Base-by-base conservation (phyloP, 2,329 filamentous ascomycete species). In the Diaporthe citriasiana region DNA sequence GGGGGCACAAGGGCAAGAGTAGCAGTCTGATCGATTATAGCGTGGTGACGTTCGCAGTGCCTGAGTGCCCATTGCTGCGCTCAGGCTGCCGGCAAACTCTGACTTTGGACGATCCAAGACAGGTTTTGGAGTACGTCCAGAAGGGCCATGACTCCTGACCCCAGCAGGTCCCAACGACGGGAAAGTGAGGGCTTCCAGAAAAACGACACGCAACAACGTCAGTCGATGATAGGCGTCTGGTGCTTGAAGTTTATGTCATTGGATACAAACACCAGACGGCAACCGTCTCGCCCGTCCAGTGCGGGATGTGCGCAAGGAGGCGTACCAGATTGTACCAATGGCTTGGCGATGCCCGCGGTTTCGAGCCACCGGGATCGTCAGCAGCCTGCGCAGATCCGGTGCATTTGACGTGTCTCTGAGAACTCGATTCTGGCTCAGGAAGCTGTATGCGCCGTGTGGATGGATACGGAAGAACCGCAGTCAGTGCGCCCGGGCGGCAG, bases 361-460 rank as follows among this genome's bases (percentile, higher is more conserved):
- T 68, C 63, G 63, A 68, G 63, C 63, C 63, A 53, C 45, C 63
- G 63, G 63, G 63, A 68, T 68, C 63, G 63, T 47, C 63, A 68
- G n/a, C 47, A 68, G 63, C 63, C 63, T 68, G 63, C 47, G 63
- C 33, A 40, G 63, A 68, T 68, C 63, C 47, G 47, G 63, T 25
- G n/a, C 30, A 50, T 47, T 38, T 68, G 63, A 40, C 33, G 45
- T 51, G 22, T 53, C 47, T n/a, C 30, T 10, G 15, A 53, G 17
- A 47, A 30, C 22, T 33, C 38, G 9, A 33, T 17, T 4, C 38
- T 27, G 17, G n/a, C n/a, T 38, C 30, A 40, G 45, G 63, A 40
- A 53, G 30, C 10, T 47, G 59, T 63, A 63, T 45, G 57, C 57
- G 59, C 59, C n/a, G n/a, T n/a, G n/a, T 19, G 19, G 8, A 30